These are phyloP conservation scores for Odonthalia washingtoniensis DNA, from an alignment of 31 red algal genomes.

Conservation along the genomic window DNA sequence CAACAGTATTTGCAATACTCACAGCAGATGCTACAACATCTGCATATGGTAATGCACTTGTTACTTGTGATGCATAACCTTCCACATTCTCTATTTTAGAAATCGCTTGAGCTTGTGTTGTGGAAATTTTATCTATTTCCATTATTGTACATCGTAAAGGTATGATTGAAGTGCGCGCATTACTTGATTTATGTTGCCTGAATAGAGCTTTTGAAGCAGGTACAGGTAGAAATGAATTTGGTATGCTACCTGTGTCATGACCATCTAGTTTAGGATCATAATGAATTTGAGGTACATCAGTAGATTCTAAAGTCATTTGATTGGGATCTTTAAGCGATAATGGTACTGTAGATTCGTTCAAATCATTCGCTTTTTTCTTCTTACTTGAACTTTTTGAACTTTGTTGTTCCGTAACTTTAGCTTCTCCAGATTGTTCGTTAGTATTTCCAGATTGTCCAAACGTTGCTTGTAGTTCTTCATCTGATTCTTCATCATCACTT, in stretches of 20 bases:
- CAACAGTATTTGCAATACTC: slow-evolving; percentile 46
- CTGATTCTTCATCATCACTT: no score
- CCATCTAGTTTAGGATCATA: slow-evolving; percentile 65
- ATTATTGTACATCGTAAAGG: slow-evolving; percentile 61
- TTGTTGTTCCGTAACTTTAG: not conserved
- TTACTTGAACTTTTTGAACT: not conserved
- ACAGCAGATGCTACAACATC: slow-evolving; percentile 51
- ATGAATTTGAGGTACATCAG: slow-evolving; percentile 57
- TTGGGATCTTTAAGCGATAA: not conserved
- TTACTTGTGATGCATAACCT: slow-evolving; percentile 10
- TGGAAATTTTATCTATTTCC: slow-evolving; percentile 66
- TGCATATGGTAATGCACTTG: slow-evolving; percentile 41
- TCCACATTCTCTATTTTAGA: slow-evolving; percentile 31
- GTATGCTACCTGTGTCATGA: slow-evolving; percentile 52
- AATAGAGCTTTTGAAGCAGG: slow-evolving; percentile 58
- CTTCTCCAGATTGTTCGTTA: not conserved
- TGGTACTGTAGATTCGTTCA: not conserved
- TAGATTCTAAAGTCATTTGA: not conserved
- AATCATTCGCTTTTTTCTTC: not conserved
- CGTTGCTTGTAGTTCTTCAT: not conserved
- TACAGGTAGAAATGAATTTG: slow-evolving; percentile 56
- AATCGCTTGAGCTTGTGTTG: slow-evolving; percentile 43
- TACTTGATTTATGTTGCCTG: slow-evolving; percentile 24
- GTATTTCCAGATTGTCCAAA: not conserved
- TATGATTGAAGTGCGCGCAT: not conserved